phyloP scores from a whole-genome alignment of 164 flowering plant species.

The Paratinospora sagittata region DNA sequence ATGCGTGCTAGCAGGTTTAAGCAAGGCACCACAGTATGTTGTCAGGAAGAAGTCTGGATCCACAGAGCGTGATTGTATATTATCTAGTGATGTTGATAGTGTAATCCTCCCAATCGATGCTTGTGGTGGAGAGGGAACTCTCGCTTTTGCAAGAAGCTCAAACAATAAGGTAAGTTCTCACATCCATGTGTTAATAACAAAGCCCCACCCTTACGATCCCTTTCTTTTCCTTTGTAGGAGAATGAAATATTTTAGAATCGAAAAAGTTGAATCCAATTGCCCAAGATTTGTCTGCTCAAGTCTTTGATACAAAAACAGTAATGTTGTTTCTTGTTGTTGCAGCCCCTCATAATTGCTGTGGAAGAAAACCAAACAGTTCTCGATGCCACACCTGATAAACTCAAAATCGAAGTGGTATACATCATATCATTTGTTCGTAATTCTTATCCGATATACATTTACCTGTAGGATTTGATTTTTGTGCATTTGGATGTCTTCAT shows the following conservation, averaged over 20 bases:
- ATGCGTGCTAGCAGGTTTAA: conserved; percentile 85
- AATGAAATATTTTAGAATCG: background rate
- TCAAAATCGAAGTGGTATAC: conserved; percentile 62
- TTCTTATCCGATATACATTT: background rate
- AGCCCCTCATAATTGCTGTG: conserved; percentile 77
- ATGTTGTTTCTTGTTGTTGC: conserved; percentile 20
- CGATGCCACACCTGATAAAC: conserved; percentile 58
- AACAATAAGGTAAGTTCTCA: conserved; percentile 35
- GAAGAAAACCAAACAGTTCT: conserved; percentile 85
- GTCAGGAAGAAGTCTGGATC: conserved; percentile 26
- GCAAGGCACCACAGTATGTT: conserved; percentile 71
- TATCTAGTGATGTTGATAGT: conserved; percentile 68
- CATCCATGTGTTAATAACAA: background rate
- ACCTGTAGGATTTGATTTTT: background rate
- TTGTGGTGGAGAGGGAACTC: conserved; percentile 75
- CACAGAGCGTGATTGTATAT: conserved; percentile 36
- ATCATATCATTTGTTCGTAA: background rate
- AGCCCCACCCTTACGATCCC: background rate
- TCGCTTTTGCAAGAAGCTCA: conserved; percentile 60
- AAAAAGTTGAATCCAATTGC: background rate
- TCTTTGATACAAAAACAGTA: background rate
- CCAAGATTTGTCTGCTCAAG: background rate
- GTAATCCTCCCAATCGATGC: conserved; percentile 70
- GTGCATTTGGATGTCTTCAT: background rate
- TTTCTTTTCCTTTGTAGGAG: background rate